These are phyloP conservation scores for Staphylotrichum tortipilum DNA, from an alignment of 495 filamentous ascomycete species.

Conservation along the genomic window DNA sequence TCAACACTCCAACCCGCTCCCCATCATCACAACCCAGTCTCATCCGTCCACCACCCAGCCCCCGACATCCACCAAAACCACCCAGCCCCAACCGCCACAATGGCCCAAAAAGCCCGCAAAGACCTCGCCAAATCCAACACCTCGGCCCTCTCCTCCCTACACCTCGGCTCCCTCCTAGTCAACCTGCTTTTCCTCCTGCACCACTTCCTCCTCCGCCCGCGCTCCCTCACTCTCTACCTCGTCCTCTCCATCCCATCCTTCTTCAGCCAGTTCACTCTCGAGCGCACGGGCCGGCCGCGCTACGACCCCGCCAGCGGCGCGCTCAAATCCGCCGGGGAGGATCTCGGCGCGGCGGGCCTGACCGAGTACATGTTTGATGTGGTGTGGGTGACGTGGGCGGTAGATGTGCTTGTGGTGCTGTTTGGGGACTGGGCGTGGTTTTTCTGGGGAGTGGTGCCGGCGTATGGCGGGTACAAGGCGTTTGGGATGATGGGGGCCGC, in stretches of 20 bases:
- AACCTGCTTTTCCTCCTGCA: slow-evolving; percentile 67
- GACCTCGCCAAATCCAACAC: slow-evolving; percentile 76
- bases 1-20: no score
- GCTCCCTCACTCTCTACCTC: slow-evolving; percentile 61
- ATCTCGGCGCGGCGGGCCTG: slow-evolving; percentile 77
- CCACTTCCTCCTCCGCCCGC: slow-evolving; percentile 57
- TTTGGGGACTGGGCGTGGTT: slow-evolving; percentile 75
- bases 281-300: slow-evolving; percentile 69
- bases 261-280: slow-evolving; percentile 72
- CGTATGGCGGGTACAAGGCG: slow-evolving; percentile 62
- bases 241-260: slow-evolving; percentile 66
- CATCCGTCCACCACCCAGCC: no score
- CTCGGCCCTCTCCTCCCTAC: slow-evolving; percentile 64
- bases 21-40: no score
- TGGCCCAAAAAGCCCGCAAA: slow-evolving; percentile 91
- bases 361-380: slow-evolving; percentile 98
- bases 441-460: slow-evolving; percentile 59
- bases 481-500: slow-evolving; percentile 58
- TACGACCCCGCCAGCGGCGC: slow-evolving; percentile 55
- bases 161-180: slow-evolving; percentile 58
- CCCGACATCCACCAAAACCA: no score
- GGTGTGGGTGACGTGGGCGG: slow-evolving; percentile 81
- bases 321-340: slow-evolving; percentile 70
- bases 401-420: slow-evolving; percentile 52
- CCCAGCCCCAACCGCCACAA: slow-evolving; percentile 17